A percentile compares a stretch with the other conserved stretches of the same genome.
These are phyloP conservation scores for Porpolomopsis calyptriformis DNA, from an alignment of 768 basidiomycete species.

Conservation along the genomic window DNA sequence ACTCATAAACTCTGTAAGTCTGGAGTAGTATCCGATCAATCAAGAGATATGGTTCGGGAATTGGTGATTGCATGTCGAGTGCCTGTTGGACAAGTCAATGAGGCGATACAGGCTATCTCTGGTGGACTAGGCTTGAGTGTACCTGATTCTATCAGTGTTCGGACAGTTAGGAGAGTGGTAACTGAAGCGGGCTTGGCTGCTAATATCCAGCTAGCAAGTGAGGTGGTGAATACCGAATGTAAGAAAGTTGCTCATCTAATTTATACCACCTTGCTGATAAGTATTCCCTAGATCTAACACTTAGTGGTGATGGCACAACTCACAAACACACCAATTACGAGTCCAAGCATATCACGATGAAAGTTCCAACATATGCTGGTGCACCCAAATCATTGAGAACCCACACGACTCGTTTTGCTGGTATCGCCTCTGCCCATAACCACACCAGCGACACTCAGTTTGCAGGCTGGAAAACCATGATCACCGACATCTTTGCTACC, in stretches of 20 bases:
- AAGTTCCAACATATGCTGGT: constrained; percentile 2
- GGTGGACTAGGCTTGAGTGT: constrained; percentile 4
- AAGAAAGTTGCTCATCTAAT: background rate
- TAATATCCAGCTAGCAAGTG: constrained; percentile 14
- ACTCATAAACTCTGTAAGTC: constrained; percentile 2
- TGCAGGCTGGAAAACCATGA: constrained; percentile 11
- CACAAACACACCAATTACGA: constrained; percentile 13
- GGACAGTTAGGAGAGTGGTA: constrained; percentile 11
- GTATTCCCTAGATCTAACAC: constrained; percentile 3
- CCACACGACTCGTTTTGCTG: constrained; percentile 6
- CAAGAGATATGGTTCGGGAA: constrained; percentile 9
- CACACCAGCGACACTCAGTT: constrained; percentile 16
- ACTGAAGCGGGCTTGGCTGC: constrained; percentile 14
- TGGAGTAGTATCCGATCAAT: constrained; percentile 2
- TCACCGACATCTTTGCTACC: constrained; percentile 9
- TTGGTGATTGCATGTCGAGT: background rate
- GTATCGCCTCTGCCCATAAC: constrained; percentile 8
- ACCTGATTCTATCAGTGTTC: constrained; percentile 7
- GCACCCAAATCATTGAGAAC: background rate
- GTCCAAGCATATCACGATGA: constrained; percentile 10
- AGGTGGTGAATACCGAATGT: constrained; percentile 8
- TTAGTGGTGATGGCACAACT: constrained; percentile 16
- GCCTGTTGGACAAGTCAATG: constrained; percentile 1
- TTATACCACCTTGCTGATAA: background rate
- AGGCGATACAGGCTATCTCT: constrained; percentile 7